Evolutionary conservation across 2,329 filamentous ascomycete species (phyloP).

Genomic region (Geoglossum cookeanum): DNA sequence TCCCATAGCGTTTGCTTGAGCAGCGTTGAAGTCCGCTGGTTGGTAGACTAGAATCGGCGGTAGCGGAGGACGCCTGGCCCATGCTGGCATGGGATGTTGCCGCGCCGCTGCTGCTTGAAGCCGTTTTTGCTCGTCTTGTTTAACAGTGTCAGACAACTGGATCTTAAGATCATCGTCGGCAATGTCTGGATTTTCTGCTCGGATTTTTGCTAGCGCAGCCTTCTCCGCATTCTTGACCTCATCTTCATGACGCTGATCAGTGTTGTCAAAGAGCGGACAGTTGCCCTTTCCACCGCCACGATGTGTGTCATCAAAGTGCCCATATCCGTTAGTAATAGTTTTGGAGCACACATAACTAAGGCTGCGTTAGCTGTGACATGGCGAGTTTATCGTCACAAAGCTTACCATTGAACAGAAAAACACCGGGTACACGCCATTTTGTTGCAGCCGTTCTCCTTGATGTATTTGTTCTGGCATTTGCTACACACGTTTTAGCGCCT

Average conservation of each 20-base stretch:
- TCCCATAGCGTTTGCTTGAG: background rate
- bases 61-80: background rate
- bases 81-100: background rate
- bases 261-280: constrained; percentile 49
- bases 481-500: constrained; percentile 10
- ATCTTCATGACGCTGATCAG: constrained; percentile 37
- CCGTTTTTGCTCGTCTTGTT: background rate
- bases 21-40: background rate
- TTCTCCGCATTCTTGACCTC: constrained; percentile 45
- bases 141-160: constrained; percentile 34
- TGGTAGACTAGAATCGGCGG: background rate
- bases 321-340: constrained; percentile 39
- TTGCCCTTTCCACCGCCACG: constrained; percentile 31
- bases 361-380: constrained; percentile 17
- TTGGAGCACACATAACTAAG: constrained; percentile 55
- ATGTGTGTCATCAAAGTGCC: constrained; percentile 43
- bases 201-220: constrained; percentile 34
- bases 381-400: constrained; percentile 5
- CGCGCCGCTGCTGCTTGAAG: background rate
- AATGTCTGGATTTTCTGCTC: constrained; percentile 41
- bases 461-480: constrained; percentile 49
- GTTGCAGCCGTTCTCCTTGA: constrained; percentile 67
- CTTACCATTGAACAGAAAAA: constrained; percentile 32
- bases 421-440: constrained; percentile 59
- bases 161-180: constrained; percentile 38